Base-by-base conservation (phyloP, 352 stramenopile species). In the Pythium insidiosum region DNA sequence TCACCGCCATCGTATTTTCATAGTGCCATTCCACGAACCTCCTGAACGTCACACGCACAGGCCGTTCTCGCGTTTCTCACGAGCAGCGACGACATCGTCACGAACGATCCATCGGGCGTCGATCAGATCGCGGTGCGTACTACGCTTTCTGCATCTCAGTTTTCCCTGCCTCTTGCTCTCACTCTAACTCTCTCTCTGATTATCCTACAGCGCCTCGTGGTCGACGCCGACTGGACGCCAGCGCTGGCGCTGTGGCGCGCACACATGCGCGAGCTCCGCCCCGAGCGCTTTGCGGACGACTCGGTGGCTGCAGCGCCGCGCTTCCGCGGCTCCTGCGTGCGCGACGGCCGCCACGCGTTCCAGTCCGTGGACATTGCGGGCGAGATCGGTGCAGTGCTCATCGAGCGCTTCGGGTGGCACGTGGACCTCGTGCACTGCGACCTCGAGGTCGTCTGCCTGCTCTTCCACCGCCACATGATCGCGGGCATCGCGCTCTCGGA, bases 241-340 rank as follows among this genome's bases (percentile, higher is more conserved):
- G 66, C 78, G 0, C 48, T 91, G 26, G 38, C 51, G 36, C 51
- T 91, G n/a, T 91, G 78, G 78, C 62, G 59, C 23, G 50, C 56
- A 22, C 71, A 86, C 47, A 56, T 61, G 46, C 44, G 35, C 2
- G 31, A 35, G 1, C 23, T 66, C 0, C 57, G 43, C 25, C 52
- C 45, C 0, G 45, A 22, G 15, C 26, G 21, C 15, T 51, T 53
- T 23, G 34, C 43, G 9, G 40, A 45, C 12, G 22, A 62, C 10
- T 24, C 20, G 19, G n/a, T n/a, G n/a, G n/a, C n/a, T n/a, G n/a
- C n/a, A n/a, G 44, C 38, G 6, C 73, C 81, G 7, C 69, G 58
- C 18, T 91, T 91, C 45, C 71, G 78, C 19, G 78, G 71, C 9
- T 91, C 78, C 12, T 88, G 78, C 50, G 75, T 91, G 36, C 75